phyloP scores from a whole-genome alignment of 2,329 filamentous ascomycete species.

The Pseudogymnoascus sp. region DNA sequence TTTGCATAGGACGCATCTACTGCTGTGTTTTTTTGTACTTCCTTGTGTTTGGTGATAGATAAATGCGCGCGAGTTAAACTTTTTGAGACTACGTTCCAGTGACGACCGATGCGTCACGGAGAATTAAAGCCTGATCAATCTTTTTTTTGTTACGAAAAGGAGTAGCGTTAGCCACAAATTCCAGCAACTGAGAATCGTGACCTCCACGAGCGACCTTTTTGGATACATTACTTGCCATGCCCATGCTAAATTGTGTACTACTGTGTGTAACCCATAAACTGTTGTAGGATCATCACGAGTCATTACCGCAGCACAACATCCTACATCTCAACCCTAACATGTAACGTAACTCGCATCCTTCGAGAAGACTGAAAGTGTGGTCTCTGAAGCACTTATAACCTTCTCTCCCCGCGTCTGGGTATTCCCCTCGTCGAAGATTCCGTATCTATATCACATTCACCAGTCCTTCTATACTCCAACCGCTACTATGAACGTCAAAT shows the following conservation, averaged over 20 bases:
- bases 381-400: neutral
- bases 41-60: neutral
- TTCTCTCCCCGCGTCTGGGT: neutral
- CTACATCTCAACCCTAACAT: neutral
- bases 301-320: neutral
- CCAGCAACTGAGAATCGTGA: conserved; percentile 1
- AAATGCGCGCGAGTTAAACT: neutral
- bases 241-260: neutral
- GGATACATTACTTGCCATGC: neutral
- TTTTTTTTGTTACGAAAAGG: neutral
- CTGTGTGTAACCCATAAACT: neutral
- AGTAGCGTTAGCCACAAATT: conserved; percentile 6
- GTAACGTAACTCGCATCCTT: neutral
- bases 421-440: neutral
- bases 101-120: neutral
- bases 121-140: neutral
- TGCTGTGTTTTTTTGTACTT: neutral
- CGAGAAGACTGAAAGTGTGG: neutral
- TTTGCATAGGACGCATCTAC: neutral
- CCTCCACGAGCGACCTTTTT: neutral
- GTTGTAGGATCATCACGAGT: too few species aligned
- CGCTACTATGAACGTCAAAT: neutral
- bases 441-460: neutral
- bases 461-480: neutral
- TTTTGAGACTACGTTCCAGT: neutral